These are phyloP conservation scores for Trichoderma gracile DNA, from an alignment of 2,329 filamentous ascomycete genomes.

Conservation along the genomic window DNA sequence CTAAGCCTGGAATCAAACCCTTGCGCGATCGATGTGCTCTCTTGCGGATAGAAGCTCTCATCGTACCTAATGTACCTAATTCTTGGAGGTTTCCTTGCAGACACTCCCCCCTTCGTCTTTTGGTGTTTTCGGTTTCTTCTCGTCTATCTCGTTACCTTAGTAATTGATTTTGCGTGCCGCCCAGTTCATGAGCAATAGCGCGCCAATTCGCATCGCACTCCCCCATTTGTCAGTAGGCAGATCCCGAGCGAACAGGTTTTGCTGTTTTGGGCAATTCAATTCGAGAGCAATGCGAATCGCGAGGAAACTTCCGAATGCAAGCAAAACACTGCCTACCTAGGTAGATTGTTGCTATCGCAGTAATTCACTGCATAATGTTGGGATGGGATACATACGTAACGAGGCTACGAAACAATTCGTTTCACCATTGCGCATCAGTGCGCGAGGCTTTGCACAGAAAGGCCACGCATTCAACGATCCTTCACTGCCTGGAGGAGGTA, in stretches of 20 bases:
- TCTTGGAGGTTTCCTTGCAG: background rate
- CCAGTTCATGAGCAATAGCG: background rate
- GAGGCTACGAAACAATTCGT: background rate
- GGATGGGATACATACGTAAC: background rate
- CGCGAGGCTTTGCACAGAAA: background rate
- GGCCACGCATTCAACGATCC: constrained; percentile 1
- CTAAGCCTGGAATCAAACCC: constrained; percentile 14
- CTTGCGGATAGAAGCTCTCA: no score
- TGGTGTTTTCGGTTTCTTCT: no score
- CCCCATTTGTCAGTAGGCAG: constrained; percentile 1
- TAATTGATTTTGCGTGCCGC: background rate
- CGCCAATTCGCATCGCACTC: background rate
- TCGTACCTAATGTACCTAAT: no score
- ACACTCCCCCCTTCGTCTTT: background rate
- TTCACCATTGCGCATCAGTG: background rate
- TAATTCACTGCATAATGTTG: background rate
- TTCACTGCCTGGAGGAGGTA: background rate
- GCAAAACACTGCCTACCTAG: background rate
- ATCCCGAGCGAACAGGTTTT: background rate
- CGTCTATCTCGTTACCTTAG: no score
- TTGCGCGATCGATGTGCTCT: background rate
- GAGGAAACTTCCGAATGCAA: background rate
- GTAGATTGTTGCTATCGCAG: background rate
- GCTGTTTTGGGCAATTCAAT: constrained; percentile 2
- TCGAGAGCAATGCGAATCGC: background rate